Base-by-base conservation (phyloP, 164 flowering plant genomes). In the Tetrastigma voinierianum region DNA sequence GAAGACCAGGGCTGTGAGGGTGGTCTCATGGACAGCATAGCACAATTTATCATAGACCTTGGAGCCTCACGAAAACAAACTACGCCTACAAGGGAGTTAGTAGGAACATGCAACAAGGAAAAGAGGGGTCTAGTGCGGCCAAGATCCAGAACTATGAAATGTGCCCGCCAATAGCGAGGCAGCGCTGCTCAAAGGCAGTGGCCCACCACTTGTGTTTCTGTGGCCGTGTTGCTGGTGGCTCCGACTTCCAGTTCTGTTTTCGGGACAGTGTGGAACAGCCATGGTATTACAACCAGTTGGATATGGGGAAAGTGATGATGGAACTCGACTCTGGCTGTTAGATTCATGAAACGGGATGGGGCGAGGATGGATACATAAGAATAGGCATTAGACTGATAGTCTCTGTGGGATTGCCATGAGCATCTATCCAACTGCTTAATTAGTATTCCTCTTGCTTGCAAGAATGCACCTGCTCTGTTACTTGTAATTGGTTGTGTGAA, bases 191-290 rank as follows among this genome's bases (percentile, higher is more conserved):
- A n/a, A n/a, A n/a, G 57, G 67, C 51, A 2, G 67, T 70, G 4
- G 74, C 77, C 6, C 57, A 73, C 51, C 78, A 80, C n/a, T 51
- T 78, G 76, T 1, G 61, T 72, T 15, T 74, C 78, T 8, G 78
- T 72, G 6, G 74, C 70, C 12, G 60, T 17, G 80, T 77, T 25
- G 83, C 74, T 3, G 6, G 58, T 13, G 76, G 68, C 13, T 9
- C 12, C 10, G 77, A 25, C 14, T 74, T 77, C 57, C 74, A 59
- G 46, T 67, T 72, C 57, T 77, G n/a, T 77, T 78, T 59, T 62
- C 67, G 0, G 81, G 80, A 49, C 43, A 56, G 8, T 83, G 83
- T 67, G 84, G 78, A 10, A 75, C 77, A 57, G 0, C 24, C 83
- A 75, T 69, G 86, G n/a, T n/a, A n/a, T n/a, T n/a, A n/a, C n/a